Conservation (phyloP, 768 basidiomycete species). For the Podaxis pistillaris region DNA sequence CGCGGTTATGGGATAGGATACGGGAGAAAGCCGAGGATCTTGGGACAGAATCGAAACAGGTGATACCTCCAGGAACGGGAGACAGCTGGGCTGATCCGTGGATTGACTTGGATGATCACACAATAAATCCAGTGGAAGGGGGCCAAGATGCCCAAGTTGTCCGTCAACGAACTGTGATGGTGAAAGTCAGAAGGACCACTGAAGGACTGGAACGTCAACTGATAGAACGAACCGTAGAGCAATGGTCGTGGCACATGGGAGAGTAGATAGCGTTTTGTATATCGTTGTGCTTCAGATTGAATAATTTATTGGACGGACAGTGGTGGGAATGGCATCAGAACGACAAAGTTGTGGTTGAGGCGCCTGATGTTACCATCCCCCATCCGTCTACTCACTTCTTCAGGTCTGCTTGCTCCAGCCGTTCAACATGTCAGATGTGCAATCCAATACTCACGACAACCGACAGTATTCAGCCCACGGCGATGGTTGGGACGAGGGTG, state of each 20-base stretch:
- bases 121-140: constrained; percentile 34
- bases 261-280: constrained; percentile 18
- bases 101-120: constrained; percentile 3
- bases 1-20: constrained; percentile 62
- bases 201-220: constrained; percentile 68
- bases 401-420: background rate
- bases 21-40: constrained; percentile 20
- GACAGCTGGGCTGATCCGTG: constrained; percentile 18
- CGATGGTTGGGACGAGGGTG: background rate
- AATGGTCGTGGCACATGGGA: constrained; percentile 54
- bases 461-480: background rate
- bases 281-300: constrained; percentile 9
- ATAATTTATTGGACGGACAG: constrained; percentile 5
- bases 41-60: constrained; percentile 1
- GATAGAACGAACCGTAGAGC: constrained; percentile 65
- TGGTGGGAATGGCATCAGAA: constrained; percentile 5
- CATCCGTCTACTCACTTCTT: background rate
- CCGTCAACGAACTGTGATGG: constrained; percentile 41
- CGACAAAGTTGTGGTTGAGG: background rate
- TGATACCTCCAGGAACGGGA: constrained; percentile 8
- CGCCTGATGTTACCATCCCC: background rate
- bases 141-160: constrained; percentile 19
- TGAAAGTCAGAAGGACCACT: constrained; percentile 56
- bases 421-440: constrained; percentile 1
- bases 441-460: background rate